Evolutionary conservation across 148 eudicot species (phyloP).

Genomic region (Amaranthus palmeri): DNA sequence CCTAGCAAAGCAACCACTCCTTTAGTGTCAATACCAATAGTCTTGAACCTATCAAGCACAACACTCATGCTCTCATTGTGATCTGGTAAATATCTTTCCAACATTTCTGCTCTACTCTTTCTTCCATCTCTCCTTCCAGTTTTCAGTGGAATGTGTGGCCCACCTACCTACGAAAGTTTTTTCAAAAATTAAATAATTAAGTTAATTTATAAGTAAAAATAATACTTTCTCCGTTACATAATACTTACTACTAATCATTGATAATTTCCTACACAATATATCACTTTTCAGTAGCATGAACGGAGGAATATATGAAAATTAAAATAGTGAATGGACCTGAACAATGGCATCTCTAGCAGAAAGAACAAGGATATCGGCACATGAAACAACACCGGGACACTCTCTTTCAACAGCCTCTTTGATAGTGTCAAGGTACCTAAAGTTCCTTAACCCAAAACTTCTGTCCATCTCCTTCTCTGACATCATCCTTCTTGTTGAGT

Average conservation of each 20-base stretch:
- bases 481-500: constrained; percentile 87
- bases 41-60: constrained; percentile 75
- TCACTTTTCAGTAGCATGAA: too few species aligned
- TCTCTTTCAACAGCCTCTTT: constrained; percentile 98
- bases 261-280: too few species aligned
- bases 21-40: constrained; percentile 83
- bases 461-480: constrained; percentile 97
- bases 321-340: constrained; percentile 29
- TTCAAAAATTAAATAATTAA: neutral
- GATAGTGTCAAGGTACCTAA: constrained; percentile 86
- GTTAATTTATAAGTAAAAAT: too few species aligned
- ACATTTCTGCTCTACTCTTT: constrained; percentile 72
- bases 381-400: constrained; percentile 94
- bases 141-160: constrained; percentile 78
- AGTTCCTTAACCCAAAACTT: constrained; percentile 94
- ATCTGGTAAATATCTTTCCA: constrained; percentile 87
- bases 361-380: constrained; percentile 88
- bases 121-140: constrained; percentile 98
- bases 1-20: constrained; percentile 98
- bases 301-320: neutral
- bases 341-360: constrained; percentile 93
- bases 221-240: too few species aligned
- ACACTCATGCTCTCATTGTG: constrained; percentile 93
- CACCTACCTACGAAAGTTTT: constrained; percentile 56
- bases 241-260: too few species aligned